Percentiles rank a stretch among this genome's conserved stretches.
Conservation (phyloP, 139 green algal genomes). For the Chlorella sp. region DNA sequence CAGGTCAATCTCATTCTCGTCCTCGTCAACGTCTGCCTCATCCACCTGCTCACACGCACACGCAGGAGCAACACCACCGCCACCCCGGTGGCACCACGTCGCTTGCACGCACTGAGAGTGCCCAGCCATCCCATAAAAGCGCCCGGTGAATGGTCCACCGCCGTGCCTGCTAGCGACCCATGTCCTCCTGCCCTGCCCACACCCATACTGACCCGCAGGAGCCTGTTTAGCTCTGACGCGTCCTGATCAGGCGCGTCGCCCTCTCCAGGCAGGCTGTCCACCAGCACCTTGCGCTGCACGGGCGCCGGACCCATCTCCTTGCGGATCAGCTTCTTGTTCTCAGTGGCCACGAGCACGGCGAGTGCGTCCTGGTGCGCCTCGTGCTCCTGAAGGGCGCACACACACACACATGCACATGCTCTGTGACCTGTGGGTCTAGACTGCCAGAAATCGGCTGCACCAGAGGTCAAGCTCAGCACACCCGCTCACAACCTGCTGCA, state of each 20-base stretch:
- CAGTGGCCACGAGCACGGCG: conserved; percentile 64
- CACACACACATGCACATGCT: too few species aligned
- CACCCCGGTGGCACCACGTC: too few species aligned
- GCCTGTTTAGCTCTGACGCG: too few species aligned
- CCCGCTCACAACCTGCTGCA: too few species aligned
- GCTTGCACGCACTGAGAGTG: too few species aligned
- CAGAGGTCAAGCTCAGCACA: too few species aligned
- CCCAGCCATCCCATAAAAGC: too few species aligned
- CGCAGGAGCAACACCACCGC: not conserved
- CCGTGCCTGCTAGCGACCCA: too few species aligned
- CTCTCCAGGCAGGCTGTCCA: not conserved
- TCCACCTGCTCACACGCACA: not conserved
- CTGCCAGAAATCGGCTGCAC: too few species aligned
- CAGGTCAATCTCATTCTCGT: conserved; percentile 27
- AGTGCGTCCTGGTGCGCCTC: conserved; percentile 75
- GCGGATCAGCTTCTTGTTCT: conserved; percentile 58
- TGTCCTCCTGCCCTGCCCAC: too few species aligned
- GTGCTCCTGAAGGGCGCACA: not conserved
- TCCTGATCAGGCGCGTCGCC: conserved; percentile 2
- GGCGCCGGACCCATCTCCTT: conserved; percentile 23
- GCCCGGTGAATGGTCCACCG: too few species aligned
- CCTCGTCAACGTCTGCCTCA: conserved; percentile 25
- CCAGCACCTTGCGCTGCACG: conserved; percentile 16
- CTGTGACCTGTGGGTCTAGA: too few species aligned
- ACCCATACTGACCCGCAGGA: conserved; percentile 1